phyloP scores from a whole-genome alignment of 331 rosid genomes.

The Rhamnella rubrinervis region DNA sequence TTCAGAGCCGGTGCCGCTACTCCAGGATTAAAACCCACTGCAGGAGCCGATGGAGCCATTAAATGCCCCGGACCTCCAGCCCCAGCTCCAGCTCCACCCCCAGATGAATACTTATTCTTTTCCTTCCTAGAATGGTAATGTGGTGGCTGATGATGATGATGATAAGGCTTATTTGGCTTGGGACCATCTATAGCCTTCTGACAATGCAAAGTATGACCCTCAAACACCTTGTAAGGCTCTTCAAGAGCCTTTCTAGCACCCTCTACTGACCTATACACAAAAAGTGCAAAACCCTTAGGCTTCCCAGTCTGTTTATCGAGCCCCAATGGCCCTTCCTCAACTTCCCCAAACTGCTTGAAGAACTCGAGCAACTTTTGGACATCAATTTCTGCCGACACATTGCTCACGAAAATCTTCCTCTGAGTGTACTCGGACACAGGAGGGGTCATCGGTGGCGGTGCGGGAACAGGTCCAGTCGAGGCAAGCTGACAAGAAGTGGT shows the following conservation, averaged over 20 bases:
- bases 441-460: conserved; percentile 31
- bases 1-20: conserved; percentile 47
- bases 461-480: conserved; percentile 58
- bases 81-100: conserved; percentile 23
- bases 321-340: conserved; percentile 76
- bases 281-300: conserved; percentile 63
- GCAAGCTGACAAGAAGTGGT: conserved; percentile 55
- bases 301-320: conserved; percentile 58
- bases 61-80: conserved; percentile 49
- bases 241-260: conserved; percentile 70
- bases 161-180: conserved; percentile 43
- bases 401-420: conserved; percentile 78
- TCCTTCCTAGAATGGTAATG: conserved; percentile 49
- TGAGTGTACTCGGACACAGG: conserved; percentile 42
- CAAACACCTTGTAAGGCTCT: conserved; percentile 63
- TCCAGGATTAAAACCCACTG: conserved; percentile 49
- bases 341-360: conserved; percentile 63
- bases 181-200: conserved; percentile 71
- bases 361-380: conserved; percentile 50
- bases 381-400: conserved; percentile 63
- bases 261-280: conserved; percentile 54
- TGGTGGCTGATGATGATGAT: conserved; percentile 40
- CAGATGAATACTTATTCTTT: conserved; percentile 45
- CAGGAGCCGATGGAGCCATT: conserved; percentile 66
- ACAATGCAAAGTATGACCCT: conserved; percentile 68